Evolutionary conservation across 768 basidiomycete species (phyloP).

Genomic region (Sarcodon aspratus): DNA sequence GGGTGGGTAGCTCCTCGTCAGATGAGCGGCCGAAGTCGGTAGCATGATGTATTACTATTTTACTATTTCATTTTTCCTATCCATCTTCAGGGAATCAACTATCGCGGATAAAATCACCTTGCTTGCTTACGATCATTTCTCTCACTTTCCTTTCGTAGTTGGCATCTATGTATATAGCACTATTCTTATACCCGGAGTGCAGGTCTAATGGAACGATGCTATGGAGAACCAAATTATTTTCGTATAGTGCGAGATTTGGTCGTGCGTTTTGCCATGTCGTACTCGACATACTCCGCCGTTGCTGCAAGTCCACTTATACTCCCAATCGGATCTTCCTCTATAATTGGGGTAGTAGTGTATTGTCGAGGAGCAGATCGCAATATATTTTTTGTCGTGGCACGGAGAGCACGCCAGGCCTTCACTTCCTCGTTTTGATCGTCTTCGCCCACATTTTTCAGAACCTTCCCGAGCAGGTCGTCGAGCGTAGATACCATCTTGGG

Average conservation of each 20-base stretch:
- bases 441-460: conserved; percentile 19
- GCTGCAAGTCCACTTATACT: conserved; percentile 9
- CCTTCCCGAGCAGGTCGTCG: conserved; percentile 36
- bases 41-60: conserved; percentile 16
- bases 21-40: conserved; percentile 32
- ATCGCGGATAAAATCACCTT: no score
- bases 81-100: neutral
- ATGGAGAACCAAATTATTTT: conserved; percentile 5
- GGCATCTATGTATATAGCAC: no score
- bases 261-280: conserved; percentile 13
- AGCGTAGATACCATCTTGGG: conserved; percentile 23
- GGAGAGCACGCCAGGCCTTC: conserved; percentile 9
- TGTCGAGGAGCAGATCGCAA: conserved; percentile 3
- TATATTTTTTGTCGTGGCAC: conserved; percentile 6
- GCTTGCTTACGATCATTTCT: no score
- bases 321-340: conserved; percentile 16
- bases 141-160: no score
- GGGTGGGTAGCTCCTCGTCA: conserved; percentile 4
- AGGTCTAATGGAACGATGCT: no score
- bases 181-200: no score
- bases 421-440: conserved; percentile 5
- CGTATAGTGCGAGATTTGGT: neutral
- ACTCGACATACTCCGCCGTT: conserved; percentile 19
- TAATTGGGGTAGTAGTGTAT: conserved; percentile 5
- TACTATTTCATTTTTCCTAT: neutral